Evolutionary conservation across 2,329 filamentous ascomycete species (phyloP), one percentile per base, ranked within the genome.

Genomic region (Phaeosphaeriaceae sp.): DNA sequence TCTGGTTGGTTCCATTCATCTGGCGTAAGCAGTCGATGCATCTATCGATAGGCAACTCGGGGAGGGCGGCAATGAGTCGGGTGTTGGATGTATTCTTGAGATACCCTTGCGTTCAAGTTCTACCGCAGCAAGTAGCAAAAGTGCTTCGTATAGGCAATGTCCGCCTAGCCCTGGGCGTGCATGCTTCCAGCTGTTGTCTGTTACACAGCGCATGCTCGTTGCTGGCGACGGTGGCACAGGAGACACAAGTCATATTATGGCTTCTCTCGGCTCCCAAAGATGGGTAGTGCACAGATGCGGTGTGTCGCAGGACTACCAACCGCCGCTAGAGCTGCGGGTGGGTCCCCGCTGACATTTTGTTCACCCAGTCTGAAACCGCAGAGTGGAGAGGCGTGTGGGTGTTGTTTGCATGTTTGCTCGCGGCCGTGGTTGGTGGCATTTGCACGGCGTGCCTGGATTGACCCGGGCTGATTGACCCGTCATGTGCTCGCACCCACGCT

Each of bases 81-180:
- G 51, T 52, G 50, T 58, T 60, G 45, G 53, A 54, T 53, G 51
- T 51, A 52, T 58, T 69, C 58, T 65, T 62, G 59, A 65, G 70
- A 73, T 72, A 72, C 66, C 68, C 69, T 67, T 68, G 67, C 64
- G 7, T 36, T 36, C 31, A 3, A 36, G 31, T 61, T 69, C 60
- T 66, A 56, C 61, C 48, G 57, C 52, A 56, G 58, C 55, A 60
- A 60, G 56, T 54, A 60, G 56, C 62, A 51, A 53, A 36, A 48
- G 2, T 15, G 48, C 42, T 52, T 52, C 25, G 50, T 59, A 62
- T 49, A 51, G 54, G 52, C 53, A 60, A 56, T 54, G 48, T 54
- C n/a, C 20, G 52, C 47, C 53, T 36, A 13, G 52, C 54, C 40
- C 42, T 41, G 50, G 48, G 49, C 61, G 52, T 58, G 58, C 63